Base-by-base conservation (phyloP, 2,329 filamentous ascomycete species). In the Allantophomopsis lycopodina region DNA sequence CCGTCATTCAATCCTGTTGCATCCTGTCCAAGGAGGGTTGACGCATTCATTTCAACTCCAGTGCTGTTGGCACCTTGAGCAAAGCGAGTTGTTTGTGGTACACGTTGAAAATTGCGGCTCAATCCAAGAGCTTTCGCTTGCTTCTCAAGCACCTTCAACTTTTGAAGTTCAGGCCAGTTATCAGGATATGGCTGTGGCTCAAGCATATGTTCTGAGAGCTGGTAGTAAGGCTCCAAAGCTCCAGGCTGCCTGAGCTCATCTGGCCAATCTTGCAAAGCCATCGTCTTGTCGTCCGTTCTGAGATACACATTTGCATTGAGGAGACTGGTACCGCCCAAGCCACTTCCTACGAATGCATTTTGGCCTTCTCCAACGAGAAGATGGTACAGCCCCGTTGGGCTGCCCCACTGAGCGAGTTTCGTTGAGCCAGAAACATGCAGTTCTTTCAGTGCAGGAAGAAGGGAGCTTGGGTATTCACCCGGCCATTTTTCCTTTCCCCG, bases 251-350 rank as follows among this genome's bases (percentile, higher is more conserved):
- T 56, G 13, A 80, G 66, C 50, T 79, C 68, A 8, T 63, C 50
- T 0, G 78, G 77, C 77, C 77, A 83, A 8, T 62, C 57, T 2
- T 65, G 60, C 56, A 73, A 62, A 2, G 55, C 52, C 40, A 82
- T 55, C 0, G 72, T 71, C 4, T 62, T 60, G 13, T 67, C 53
- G 40, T 79, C 73, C 2, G 74, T 68, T 46, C 71, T 65, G 12
- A 81, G 58, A 47, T 77, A 83, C 2, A 82, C 71, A 49, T 81
- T 80, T 11, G 76, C 75, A 45, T 82, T 82, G 32, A 82, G 66
- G 20, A 82, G 54, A 52, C 73, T 79, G 2, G 75, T 78, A 8
- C 76, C 77, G 10, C 77, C 78, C 21, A 82, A 69, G 2, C 75
- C 55, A 41, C 56, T 57, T 3, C 49, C 55, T 15, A 57, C 54